Conservation (phyloP, 2,329 filamentous ascomycete species). For the Ascochyta clinopodiicola region DNA sequence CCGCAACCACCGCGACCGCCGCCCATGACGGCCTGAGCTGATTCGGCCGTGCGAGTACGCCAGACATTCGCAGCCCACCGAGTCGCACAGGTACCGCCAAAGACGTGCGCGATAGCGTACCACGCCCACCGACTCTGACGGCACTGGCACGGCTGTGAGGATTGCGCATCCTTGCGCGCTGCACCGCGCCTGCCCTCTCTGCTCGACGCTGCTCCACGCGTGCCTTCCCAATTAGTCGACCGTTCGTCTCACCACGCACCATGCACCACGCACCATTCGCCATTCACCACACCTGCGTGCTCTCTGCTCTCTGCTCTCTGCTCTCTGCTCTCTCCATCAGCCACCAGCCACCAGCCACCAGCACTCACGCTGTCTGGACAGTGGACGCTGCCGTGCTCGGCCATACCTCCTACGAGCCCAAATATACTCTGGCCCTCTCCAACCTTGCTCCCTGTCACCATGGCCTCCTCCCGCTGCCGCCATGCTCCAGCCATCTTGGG, state of each 20-base stretch:
- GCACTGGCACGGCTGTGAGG: neutral
- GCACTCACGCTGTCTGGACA: no score
- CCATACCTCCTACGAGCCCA: no score
- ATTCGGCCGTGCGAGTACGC: conserved; percentile 26
- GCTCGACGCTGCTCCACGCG: conserved; percentile 1
- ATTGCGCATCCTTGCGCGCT: neutral
- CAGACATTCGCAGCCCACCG: conserved; percentile 9
- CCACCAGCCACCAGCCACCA: neutral
- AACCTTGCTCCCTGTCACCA: conserved; percentile 13
- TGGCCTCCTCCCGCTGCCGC: conserved; percentile 31
- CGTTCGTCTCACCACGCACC: neutral
- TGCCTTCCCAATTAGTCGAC: neutral
- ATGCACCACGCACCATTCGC: neutral
- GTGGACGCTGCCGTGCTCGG: no score
- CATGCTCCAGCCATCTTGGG: conserved; percentile 26
- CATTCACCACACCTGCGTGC: no score
- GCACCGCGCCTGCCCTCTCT: conserved; percentile 1
- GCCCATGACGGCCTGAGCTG: conserved; percentile 20
- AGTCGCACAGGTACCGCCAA: conserved; percentile 29
- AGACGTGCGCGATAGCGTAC: conserved; percentile 15
- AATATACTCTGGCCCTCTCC: neutral
- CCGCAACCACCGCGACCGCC: neutral
- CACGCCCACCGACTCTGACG: neutral
- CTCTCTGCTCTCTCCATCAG: conserved; percentile 11
- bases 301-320: neutral